Evolutionary conservation across 805 yeast genomes (phyloP).

Genomic region (Nakazawaea holstii): DNA sequence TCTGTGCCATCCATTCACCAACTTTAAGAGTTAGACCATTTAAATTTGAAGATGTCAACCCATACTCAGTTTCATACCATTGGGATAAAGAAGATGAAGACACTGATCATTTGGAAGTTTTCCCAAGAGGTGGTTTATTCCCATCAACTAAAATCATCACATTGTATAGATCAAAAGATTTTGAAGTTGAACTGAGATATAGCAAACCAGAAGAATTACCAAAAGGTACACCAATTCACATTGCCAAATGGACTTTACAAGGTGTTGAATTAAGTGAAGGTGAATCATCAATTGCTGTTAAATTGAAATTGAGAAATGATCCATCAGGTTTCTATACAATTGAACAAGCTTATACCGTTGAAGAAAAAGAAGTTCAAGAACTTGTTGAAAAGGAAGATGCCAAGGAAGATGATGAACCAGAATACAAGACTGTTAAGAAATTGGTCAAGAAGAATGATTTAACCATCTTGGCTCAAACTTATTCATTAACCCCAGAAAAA

Average conservation of each 20-base stretch:
- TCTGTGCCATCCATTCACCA: slow-evolving; percentile 98
- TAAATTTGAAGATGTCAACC: slow-evolving; percentile 94
- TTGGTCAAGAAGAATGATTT: slow-evolving; percentile 87
- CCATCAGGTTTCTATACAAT: slow-evolving; percentile 93
- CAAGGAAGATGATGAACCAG: slow-evolving; percentile 69
- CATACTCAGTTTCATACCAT: slow-evolving; percentile 84
- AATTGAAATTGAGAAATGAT: slow-evolving; percentile 93
- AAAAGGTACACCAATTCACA: slow-evolving; percentile 53
- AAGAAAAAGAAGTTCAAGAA: slow-evolving; percentile 87
- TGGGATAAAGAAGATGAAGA: slow-evolving; percentile 96
- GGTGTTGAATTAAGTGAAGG: slow-evolving; percentile 83
- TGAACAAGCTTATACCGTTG: slow-evolving; percentile 92
- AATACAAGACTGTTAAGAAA: slow-evolving; percentile 86
- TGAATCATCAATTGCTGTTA: slow-evolving; percentile 73
- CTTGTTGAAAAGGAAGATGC: slow-evolving; percentile 59
- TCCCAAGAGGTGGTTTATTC: slow-evolving; percentile 88
- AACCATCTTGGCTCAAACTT: slow-evolving; percentile 52
- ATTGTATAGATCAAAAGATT: slow-evolving; percentile 85
- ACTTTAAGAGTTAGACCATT: slow-evolving; percentile 97
- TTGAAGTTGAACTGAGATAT: slow-evolving; percentile 80
- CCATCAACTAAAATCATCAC: slow-evolving; percentile 97
- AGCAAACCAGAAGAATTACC: slow-evolving; percentile 72
- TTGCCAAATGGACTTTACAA: slow-evolving; percentile 80
- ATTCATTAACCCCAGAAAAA: slow-evolving; percentile 50
- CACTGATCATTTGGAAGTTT: slow-evolving; percentile 88